Evolutionary conservation across 495 filamentous ascomycete species (phyloP), one percentile per base, ranked within the genome.

Genomic region (Jackrogersella multiformis): DNA sequence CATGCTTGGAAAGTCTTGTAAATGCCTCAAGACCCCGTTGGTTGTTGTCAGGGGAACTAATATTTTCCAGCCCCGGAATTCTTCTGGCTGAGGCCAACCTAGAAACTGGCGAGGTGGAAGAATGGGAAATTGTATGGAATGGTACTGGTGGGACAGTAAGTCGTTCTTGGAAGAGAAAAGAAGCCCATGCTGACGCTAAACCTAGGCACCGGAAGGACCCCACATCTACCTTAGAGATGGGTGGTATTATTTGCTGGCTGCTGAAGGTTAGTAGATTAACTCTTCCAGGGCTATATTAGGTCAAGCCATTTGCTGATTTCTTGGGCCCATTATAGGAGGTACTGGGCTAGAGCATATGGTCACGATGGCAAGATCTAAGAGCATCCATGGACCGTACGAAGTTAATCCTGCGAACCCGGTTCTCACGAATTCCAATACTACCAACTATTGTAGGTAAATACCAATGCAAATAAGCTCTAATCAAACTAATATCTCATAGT

Each of bases 241-340:
- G 1, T 89, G 81, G 67, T 89, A 88, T 69, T 91, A 90, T 56
- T 78, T 91, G 16, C 76, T 91, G 32, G 85, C 84, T 8, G 87
- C 87, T 0, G 88, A 91, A 77, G 88, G 87, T 74, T 5, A 64
- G 56, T 30, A 2, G 9, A 7, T 0, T 3, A 7, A 5, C 13
- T 6, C 23, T 10, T 10, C 7, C 18, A 3, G 7, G n/a, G n/a
- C n/a, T n/a, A n/a, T n/a, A n/a, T n/a, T 35, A 23, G 16, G 4
- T 23, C 1, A 5, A 23, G 5, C 6, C 16, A 16, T 10, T 2
- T 21, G n/a, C 49, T 53, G 9, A 53, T 6, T 3, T n/a, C n/a
- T 20, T 9, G 42, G 26, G 1, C n/a, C 9, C n/a, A 30, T 36
- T 28, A 46, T 21, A 78, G 77, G 79, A 0, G 88, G 88, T 20